Base-by-base conservation (phyloP, 1,284 basidiomycete species). In the Rhodotorula sp. region DNA sequence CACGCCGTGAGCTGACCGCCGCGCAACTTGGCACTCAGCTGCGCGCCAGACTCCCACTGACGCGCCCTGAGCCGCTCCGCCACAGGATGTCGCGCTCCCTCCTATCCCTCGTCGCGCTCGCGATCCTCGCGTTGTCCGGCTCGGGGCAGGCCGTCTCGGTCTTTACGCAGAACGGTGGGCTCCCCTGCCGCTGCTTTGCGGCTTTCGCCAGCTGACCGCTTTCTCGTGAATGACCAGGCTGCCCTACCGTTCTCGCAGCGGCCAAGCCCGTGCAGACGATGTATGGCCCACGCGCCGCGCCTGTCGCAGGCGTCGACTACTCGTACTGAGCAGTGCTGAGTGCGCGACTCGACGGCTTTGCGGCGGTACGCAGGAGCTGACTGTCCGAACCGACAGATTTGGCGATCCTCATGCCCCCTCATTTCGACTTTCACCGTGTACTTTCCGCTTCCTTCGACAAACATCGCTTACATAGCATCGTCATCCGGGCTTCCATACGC, bases 271-370 rank as follows among this genome's bases (percentile, higher is more conserved):
- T 27, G 27, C 27, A 8, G 45, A 45, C 44, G 42, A 27, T 45
- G 27, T 65, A 63, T 50, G 68, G 68, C 3, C 68, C 68, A n/a
- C n/a, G 68, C 7, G 61, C 55, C 2, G 68, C 55, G 21, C 68
- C 68, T 10, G 61, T 66, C 14, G 64, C 64, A 0, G 68, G 68
- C n/a, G 50, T 58, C 53, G 68, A 70, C 58, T 68, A 68, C 50
- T 9, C n/a, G 3, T 66, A 66, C 60, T 70, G 48, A 61, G 48
- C 21, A 1, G 3, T 16, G 13, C 25, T 19, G 1, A 7, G 4
- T 25, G 19, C 14, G 16, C 27, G 25, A 8, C 25, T 25, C 9
- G 8, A 48, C 53, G 13, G 12, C n/a, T 17, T 14, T 16, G 45
- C 44, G 16, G 7, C 34, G 34, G 5, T 34, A 34, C 34, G 10